Conservation (phyloP, 176 grass and related monocot species). For the Chloris gayana region DNA sequence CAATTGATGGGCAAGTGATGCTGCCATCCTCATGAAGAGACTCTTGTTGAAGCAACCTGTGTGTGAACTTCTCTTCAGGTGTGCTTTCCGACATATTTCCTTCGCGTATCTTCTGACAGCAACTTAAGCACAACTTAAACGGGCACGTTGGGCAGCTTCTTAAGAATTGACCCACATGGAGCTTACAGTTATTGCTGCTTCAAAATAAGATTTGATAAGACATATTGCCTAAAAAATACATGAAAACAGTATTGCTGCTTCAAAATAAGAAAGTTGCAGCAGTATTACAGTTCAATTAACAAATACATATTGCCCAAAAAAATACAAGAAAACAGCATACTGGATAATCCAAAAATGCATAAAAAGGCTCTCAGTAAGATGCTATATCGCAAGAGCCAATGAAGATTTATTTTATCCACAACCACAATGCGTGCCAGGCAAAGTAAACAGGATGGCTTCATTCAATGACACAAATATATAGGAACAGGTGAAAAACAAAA, state of each 20-base stretch:
- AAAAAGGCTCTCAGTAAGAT: background rate
- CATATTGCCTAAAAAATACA: no score
- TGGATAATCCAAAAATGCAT: conserved; percentile 3
- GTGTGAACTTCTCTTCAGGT: conserved; percentile 57
- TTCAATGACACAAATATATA: background rate
- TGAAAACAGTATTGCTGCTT: conserved; percentile 86
- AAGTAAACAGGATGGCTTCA: background rate
- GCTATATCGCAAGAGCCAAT: conserved; percentile 5
- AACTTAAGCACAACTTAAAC: conserved; percentile 83
- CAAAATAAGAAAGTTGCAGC: conserved; percentile 31
- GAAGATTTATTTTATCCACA: background rate
- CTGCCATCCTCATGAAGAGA: conserved; percentile 59
- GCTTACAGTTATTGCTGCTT: conserved; percentile 83
- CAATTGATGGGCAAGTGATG: conserved; percentile 79
- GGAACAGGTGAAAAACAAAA: conserved; percentile 10
- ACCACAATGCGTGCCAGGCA: background rate
- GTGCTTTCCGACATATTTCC: conserved; percentile 41
- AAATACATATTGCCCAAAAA: background rate
- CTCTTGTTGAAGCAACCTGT: conserved; percentile 58
- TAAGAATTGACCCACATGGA: conserved; percentile 47
- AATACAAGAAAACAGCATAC: background rate
- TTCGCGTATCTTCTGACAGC: conserved; percentile 74
- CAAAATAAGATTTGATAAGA: conserved; percentile 10
- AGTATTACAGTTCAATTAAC: conserved; percentile 24
- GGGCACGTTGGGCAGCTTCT: conserved; percentile 83